Conservation (phyloP, 176 grass and related monocot genomes). For the Aechmea fasciata region DNA sequence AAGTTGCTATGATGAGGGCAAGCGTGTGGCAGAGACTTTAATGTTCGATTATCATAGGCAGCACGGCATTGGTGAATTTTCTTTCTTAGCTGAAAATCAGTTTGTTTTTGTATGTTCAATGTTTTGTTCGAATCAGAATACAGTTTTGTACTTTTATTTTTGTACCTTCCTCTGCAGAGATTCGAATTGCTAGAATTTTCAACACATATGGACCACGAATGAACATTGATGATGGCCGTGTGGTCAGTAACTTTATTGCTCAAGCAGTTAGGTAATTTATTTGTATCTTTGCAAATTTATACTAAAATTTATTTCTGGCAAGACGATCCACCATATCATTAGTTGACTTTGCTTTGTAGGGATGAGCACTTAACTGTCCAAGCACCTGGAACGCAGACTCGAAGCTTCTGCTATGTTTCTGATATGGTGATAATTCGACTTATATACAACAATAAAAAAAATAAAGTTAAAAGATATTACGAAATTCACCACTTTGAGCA, state of each 20-base stretch:
- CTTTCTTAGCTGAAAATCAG: not conserved
- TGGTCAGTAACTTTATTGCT: conserved; percentile 99
- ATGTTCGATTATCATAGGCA: conserved; percentile 99
- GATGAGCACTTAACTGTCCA: conserved; percentile 84
- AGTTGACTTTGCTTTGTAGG: conserved; percentile 42
- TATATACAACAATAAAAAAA: not conserved
- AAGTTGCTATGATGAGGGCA: conserved; percentile 99
- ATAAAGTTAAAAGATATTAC: not conserved
- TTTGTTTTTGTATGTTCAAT: conserved; percentile 1
- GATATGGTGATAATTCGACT: conserved; percentile 61
- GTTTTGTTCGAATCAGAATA: not conserved
- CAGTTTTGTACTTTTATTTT: not conserved
- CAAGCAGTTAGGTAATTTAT: conserved; percentile 82
- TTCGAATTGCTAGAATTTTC: conserved; percentile 99
- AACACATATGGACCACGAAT: conserved; percentile 99
- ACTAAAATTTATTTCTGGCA: conserved; percentile 1
- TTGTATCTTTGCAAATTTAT: conserved; percentile 6
- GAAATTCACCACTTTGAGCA: not conserved
- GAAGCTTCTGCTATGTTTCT: conserved; percentile 97
- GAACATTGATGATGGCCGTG: conserved; percentile 99
- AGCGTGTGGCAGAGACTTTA: conserved; percentile 97
- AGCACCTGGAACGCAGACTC: conserved; percentile 95
- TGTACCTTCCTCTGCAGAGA: conserved; percentile 36
- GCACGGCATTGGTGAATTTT: conserved; percentile 79
- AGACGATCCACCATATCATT: conserved; percentile 8